phyloP scores from a whole-genome alignment of 2,329 filamentous ascomycete genomes.

The Trichophyton verrucosum region DNA sequence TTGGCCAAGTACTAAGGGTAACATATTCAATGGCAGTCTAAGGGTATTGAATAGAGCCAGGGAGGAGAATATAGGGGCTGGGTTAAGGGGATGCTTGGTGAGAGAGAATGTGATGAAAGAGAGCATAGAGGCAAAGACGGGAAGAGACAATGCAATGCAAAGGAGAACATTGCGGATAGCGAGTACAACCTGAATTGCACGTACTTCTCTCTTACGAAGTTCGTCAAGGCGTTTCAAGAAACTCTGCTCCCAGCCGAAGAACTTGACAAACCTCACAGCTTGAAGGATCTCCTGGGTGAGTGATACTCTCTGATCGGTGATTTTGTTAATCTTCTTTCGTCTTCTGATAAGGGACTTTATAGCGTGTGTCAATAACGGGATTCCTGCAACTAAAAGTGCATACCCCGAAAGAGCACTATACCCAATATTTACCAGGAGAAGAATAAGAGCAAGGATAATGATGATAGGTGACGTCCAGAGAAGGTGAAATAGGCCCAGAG shows the following conservation, averaged over 20 bases:
- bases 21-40: conserved; percentile 74
- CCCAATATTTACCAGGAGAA: conserved; percentile 74
- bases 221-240: conserved; percentile 66
- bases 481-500: conserved; percentile 79
- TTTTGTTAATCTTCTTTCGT: conserved; percentile 72
- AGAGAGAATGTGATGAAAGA: conserved; percentile 70
- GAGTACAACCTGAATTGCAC: conserved; percentile 69
- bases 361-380: conserved; percentile 64
- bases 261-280: conserved; percentile 90
- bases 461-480: conserved; percentile 76
- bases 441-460: conserved; percentile 62
- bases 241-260: conserved; percentile 85
- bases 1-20: conserved; percentile 80
- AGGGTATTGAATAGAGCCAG: conserved; percentile 87
- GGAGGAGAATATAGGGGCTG: conserved; percentile 80
- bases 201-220: conserved; percentile 65
- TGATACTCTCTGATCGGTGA: conserved; percentile 84
- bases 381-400: conserved; percentile 61
- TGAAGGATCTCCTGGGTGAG: conserved; percentile 86
- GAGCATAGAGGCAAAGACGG: conserved; percentile 90
- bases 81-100: conserved; percentile 53
- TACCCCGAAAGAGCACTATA: conserved; percentile 88
- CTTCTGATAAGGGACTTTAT: conserved; percentile 66
- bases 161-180: conserved; percentile 76
- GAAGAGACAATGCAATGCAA: conserved; percentile 68